A percentile compares a stretch with the other conserved stretches of the same genome.
These are phyloP conservation scores for Brassica napus DNA, from an alignment of 345 rosid genomes.

Conservation along the genomic window DNA sequence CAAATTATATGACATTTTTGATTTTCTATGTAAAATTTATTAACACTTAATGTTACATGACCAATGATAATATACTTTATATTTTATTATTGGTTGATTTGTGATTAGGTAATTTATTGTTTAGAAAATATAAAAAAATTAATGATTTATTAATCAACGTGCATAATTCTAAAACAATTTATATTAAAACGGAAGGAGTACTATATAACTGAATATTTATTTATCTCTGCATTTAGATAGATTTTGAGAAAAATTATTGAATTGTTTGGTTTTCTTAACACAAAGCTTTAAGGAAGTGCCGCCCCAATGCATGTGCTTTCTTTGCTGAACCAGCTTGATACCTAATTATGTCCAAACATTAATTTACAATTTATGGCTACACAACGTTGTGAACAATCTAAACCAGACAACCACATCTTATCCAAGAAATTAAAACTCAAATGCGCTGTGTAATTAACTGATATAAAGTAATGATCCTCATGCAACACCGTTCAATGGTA, in stretches of 20 bases:
- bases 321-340: conserved; percentile 41
- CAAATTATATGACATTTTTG: too few species aligned
- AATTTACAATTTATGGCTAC: conserved; percentile 22
- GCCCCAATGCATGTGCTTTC: conserved; percentile 41
- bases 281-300: conserved; percentile 30
- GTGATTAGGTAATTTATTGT: too few species aligned
- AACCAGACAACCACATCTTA: conserved; percentile 14
- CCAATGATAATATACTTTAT: too few species aligned
- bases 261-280: conserved; percentile 18
- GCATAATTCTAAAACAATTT: too few species aligned
- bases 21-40: too few species aligned
- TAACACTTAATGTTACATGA: too few species aligned
- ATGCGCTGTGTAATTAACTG: conserved; percentile 29
- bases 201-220: neutral
- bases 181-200: too few species aligned
- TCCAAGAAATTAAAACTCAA: conserved; percentile 14
- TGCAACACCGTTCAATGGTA: neutral
- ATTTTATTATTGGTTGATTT: too few species aligned
- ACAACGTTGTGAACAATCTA: conserved; percentile 32
- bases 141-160: too few species aligned
- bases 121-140: too few species aligned
- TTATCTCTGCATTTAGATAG: neutral
- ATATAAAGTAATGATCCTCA: neutral
- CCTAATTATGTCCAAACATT: conserved; percentile 37
- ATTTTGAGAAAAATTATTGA: conserved; percentile 30